A percentile compares a stretch with the other conserved stretches of the same genome.
Conservation (phyloP, 2,329 filamentous ascomycete genomes). For the Magnaporthiopsis poae region DNA sequence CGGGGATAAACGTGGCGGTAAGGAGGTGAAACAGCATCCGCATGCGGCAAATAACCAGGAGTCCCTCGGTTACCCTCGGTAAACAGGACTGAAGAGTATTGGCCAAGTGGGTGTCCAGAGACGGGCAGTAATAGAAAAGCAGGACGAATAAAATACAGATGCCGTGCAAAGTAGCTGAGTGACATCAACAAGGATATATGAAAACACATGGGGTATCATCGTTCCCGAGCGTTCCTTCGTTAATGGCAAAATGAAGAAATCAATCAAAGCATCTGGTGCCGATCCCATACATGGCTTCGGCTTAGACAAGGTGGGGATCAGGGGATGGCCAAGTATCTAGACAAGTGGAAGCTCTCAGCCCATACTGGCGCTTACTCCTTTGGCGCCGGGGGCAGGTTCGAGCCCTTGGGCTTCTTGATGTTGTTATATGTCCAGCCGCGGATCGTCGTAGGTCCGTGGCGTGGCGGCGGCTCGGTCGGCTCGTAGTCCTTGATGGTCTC, state of each 20-base stretch:
- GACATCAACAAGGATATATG: background rate
- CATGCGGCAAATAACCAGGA: background rate
- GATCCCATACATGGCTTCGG: no score
- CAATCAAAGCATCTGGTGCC: background rate
- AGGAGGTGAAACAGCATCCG: background rate
- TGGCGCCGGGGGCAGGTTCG: background rate
- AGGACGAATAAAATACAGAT: background rate
- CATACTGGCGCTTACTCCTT: background rate
- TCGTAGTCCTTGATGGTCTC: conserved; percentile 50
- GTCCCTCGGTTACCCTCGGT: background rate
- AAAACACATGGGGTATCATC: conserved; percentile 1
- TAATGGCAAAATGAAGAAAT: conserved; percentile 10
- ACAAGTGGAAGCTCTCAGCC: background rate
- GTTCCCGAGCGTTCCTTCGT: conserved; percentile 6
- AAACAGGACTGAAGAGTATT: no score
- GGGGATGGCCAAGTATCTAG: background rate
- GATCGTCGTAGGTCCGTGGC: conserved; percentile 45
- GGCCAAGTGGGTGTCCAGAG: background rate
- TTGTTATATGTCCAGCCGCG: conserved; percentile 46
- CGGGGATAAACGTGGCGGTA: background rate
- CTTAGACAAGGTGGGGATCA: background rate
- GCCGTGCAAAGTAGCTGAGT: background rate
- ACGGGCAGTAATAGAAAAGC: background rate
- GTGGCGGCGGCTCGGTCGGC: conserved; percentile 44
- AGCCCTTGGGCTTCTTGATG: conserved; percentile 21